Base-by-base conservation (phyloP, 768 basidiomycete species). In the Strobilomyces echinocephalus region DNA sequence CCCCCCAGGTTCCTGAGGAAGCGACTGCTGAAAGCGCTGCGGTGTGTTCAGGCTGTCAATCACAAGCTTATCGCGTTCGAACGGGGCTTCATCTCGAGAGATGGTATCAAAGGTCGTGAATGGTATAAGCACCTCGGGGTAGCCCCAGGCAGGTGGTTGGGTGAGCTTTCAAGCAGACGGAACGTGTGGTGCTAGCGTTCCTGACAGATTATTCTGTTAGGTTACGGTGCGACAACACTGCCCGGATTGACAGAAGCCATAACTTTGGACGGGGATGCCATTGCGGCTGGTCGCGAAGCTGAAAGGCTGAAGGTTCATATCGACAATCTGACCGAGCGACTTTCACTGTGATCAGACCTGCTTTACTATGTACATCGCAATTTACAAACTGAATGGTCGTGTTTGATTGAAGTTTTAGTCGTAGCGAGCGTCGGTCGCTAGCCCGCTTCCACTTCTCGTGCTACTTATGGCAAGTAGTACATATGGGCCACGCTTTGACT, bases 61-160 rank as follows among this genome's bases (percentile, higher is more conserved):
- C 70, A 78, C 71, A 88, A 87, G 65, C 75, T 91, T 15, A 70
- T 77, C 15, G 70, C 74, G 4, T 92, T 91, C 57, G 90, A 93
- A 66, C 80, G 82, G 46, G 89, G 91, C 1, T 91, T 95, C 68
- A 87, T 95, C 50, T 83, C 82, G n/a, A 73, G 85, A 60, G 82
- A 74, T 16, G 93, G 92, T 1, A 83, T 94, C 59, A 84, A 84
- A 59, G 83, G 85, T 49, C 78, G 90, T 38, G 85, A 90, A 65
- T 95, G 93, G 93, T 95, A 91, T 67, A 84, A 77, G 60, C 87
- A 94, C 69, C 77, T 94, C n/a, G 92, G 80, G 44, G 89, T 94
- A 43, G 92, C 93, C 12, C 93, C 93, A 30, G 93, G 93, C 46
- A 85, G 87, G 71, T 87, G 88, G 85, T 79, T 87, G 38, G 87